Percentiles rank a stretch among this genome's conserved stretches.
These are phyloP conservation scores for Puya raimondii DNA, from an alignment of 176 grass and related monocot genomes.

Conservation along the genomic window DNA sequence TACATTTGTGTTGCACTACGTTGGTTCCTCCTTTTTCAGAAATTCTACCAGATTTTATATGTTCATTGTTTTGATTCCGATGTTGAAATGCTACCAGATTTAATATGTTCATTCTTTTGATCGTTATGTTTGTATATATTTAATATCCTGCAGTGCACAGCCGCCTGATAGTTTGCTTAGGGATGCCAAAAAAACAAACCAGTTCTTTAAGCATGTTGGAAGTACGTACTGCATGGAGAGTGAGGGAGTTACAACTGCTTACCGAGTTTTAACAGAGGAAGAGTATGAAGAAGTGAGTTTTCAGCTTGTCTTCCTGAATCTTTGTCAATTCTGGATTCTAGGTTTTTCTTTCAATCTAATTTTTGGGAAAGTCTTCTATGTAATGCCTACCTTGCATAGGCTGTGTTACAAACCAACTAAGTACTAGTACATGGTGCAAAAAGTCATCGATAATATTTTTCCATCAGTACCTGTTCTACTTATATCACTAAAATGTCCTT, in stretches of 20 bases:
- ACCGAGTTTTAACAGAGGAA: slow-evolving; percentile 63
- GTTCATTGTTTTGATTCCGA: not conserved
- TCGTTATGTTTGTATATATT: slow-evolving; percentile 8
- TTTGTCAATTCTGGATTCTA: not conserved
- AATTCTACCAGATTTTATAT: not conserved
- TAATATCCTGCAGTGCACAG: slow-evolving; percentile 53
- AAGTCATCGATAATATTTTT: too few relatives aligned
- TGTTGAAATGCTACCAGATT: not conserved
- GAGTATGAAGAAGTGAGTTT: slow-evolving; percentile 81
- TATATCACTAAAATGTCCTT: too few relatives aligned
- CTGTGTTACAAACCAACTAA: too few relatives aligned
- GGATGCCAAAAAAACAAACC: slow-evolving; percentile 68
- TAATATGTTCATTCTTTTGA: not conserved
- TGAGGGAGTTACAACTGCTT: slow-evolving; percentile 34
- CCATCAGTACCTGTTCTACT: too few relatives aligned
- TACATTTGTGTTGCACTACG: not conserved
- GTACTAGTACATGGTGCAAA: too few relatives aligned
- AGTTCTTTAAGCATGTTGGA: slow-evolving; percentile 80
- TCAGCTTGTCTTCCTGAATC: not conserved
- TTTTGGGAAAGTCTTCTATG: too few relatives aligned
- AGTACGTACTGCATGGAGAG: too few relatives aligned
- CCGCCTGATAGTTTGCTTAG: slow-evolving; percentile 78
- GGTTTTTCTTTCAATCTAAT: not conserved
- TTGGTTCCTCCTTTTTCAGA: too few relatives aligned
- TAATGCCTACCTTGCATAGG: too few relatives aligned